Percentiles rank a stretch among this genome's conserved stretches.
Evolutionary conservation across 257 asterid species (phyloP).

Genomic region (Solanum bulbocastanum): DNA sequence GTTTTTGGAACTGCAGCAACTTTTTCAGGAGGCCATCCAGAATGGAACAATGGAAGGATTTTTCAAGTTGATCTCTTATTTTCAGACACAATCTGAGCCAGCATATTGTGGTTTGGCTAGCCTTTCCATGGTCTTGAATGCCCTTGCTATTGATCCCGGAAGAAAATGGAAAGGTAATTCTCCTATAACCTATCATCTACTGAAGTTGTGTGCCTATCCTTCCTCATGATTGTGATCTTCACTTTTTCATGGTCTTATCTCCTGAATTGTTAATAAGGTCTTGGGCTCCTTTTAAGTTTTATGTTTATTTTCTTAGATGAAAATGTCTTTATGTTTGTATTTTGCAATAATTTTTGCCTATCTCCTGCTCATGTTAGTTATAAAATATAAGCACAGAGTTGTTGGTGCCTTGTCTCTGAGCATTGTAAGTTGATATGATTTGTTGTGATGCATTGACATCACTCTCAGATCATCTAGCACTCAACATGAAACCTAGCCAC

Average conservation of each 20-base stretch:
- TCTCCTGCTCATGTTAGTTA: neutral
- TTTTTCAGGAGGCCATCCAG: conserved; percentile 80
- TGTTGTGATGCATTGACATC: neutral
- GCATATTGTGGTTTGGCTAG: conserved; percentile 98
- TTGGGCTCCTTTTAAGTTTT: neutral
- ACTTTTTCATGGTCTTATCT: neutral
- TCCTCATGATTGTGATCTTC: neutral
- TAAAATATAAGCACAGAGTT: neutral
- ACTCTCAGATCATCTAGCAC: neutral
- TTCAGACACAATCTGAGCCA: conserved; percentile 99
- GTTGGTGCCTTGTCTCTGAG: neutral
- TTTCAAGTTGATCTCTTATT: conserved; percentile 84
- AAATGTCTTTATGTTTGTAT: neutral
- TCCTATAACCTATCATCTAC: neutral
- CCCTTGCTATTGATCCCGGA: conserved; percentile 96
- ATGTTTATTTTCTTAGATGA: neutral
- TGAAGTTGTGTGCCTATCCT: neutral
- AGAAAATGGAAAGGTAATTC: conserved; percentile 92
- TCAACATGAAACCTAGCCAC: neutral
- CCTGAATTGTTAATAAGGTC: neutral
- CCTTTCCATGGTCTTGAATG: conserved; percentile 95
- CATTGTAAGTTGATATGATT: neutral
- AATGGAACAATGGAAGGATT: conserved; percentile 94
- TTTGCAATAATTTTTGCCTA: neutral
- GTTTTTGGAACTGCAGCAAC: conserved; percentile 51